These are phyloP conservation scores for Aquilaria yunnanensis DNA, from an alignment of 345 rosid genomes.

Conservation along the genomic window DNA sequence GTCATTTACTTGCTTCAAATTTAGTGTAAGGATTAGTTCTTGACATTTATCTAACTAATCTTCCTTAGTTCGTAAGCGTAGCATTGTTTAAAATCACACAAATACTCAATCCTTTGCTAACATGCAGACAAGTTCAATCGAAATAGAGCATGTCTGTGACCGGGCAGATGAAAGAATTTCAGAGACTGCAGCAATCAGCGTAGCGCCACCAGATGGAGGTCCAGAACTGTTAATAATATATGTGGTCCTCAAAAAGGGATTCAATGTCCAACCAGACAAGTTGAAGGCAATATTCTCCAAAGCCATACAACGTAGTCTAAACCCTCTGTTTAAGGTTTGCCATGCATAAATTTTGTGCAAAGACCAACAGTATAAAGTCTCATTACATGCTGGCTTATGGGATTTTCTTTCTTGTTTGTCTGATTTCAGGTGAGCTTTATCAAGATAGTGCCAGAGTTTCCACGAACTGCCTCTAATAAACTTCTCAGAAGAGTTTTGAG, in stretches of 20 bases:
- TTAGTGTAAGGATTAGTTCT: too few relatives aligned
- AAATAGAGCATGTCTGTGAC: conserved; percentile 79
- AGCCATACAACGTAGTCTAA: conserved; percentile 65
- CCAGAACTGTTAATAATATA: conserved; percentile 64
- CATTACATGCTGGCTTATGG: background rate
- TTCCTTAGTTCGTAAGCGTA: too few relatives aligned
- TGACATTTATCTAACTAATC: too few relatives aligned
- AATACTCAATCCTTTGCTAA: background rate
- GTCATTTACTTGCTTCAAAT: too few relatives aligned
- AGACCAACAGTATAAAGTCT: too few relatives aligned
- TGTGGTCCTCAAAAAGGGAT: conserved; percentile 59
- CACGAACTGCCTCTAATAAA: conserved; percentile 85
- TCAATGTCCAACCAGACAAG: conserved; percentile 27
- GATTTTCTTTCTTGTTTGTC: background rate
- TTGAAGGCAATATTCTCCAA: conserved; percentile 50
- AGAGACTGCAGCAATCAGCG: conserved; percentile 76
- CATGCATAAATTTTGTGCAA: background rate
- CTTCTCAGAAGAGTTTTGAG: conserved; percentile 68
- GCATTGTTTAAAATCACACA: too few relatives aligned
- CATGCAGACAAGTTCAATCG: conserved; percentile 80
- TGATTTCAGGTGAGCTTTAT: conserved; percentile 61
- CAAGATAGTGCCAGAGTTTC: conserved; percentile 60
- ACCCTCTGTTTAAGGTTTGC: conserved; percentile 82
- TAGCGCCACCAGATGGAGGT: conserved; percentile 56
- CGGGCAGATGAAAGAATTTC: conserved; percentile 60